Evolutionary conservation across 23 red algal genomes (phyloP).

Genomic region (Gracilariopsis chorda): DNA sequence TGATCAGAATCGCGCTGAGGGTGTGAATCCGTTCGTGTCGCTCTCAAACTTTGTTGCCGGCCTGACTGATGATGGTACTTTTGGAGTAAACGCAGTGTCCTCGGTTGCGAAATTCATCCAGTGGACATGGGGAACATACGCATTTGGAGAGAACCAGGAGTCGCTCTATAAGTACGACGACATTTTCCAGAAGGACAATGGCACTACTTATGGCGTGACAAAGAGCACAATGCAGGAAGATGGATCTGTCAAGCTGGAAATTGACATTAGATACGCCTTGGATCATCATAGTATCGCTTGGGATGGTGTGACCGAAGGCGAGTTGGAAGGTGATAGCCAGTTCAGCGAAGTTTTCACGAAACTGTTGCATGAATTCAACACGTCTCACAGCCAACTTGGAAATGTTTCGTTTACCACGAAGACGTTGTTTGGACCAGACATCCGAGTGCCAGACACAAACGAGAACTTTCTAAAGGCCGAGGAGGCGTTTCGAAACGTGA

Average conservation of each 20-base stretch:
- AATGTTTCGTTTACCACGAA: background rate
- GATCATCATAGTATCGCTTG: slow-evolving; percentile 13
- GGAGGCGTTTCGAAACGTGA: slow-evolving; percentile 9
- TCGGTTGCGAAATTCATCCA: slow-evolving; percentile 23
- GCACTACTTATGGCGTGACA: slow-evolving; percentile 46
- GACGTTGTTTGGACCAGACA: slow-evolving; percentile 32
- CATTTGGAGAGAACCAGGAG: slow-evolving; percentile 33
- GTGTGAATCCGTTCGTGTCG: slow-evolving; percentile 35
- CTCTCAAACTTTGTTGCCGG: slow-evolving; percentile 37
- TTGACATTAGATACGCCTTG: slow-evolving; percentile 46
- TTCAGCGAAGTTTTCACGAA: background rate
- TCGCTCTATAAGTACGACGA: slow-evolving; percentile 12
- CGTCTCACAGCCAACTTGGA: background rate
- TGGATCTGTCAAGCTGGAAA: slow-evolving; percentile 13
- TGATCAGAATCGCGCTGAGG: slow-evolving; percentile 17
- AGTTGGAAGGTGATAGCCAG: slow-evolving; percentile 1
- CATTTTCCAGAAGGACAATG: slow-evolving; percentile 3
- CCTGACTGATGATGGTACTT: background rate
- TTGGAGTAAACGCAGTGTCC: background rate
- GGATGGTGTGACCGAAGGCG: slow-evolving; percentile 20
- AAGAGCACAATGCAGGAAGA: slow-evolving; percentile 15
- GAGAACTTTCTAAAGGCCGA: slow-evolving; percentile 8
- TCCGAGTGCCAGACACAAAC: slow-evolving; percentile 34
- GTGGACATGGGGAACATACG: slow-evolving; percentile 35
- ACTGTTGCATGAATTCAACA: background rate